Base-by-base conservation (phyloP, 164 flowering plant species). In the Nelumbo lutea region DNA sequence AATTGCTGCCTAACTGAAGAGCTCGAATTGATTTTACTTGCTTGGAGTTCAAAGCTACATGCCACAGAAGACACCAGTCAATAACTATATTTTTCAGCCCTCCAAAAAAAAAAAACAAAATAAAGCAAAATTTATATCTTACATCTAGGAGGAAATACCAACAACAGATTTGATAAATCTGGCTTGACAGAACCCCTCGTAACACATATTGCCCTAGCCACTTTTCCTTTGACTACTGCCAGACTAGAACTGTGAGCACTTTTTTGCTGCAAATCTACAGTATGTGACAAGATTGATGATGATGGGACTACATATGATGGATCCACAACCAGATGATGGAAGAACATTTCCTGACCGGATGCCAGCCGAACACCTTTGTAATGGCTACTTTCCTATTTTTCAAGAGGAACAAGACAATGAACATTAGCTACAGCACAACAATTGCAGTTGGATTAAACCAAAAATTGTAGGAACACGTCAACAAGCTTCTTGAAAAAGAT, bases 111-210 rank as follows among this genome's bases (percentile, higher is more conserved):
- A 42, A 61, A 61, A 1, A 53, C 11, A 56, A 9, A 50, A 59
- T n/a, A 58, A 7, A 39, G 14, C 9, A 6, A 38, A n/a, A 40
- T 42, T 53, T 3, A 64, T 27, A 65, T 65, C 91, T 83, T 83
- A 95, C 99, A 86, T 84, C 74, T 80, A 44, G 98, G 98, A 79
- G 98, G 98, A 79, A 80, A 87, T 48, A 90, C 79, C 44, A 85
- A 78, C 70, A 90, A 47, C 69, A 86, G 69, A 68, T 79, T 92
- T 44, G 87, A 81, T 46, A 79, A 65, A 62, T 84, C 90, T 56
- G 89, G 75, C 64, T 74, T 81, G 67, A 92, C 66, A 7, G 97
- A 86, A 72, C 71, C 66, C 41, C 80, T 79, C 61, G 81, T 74
- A 61, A 95, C 81, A 74, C 92, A 95, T 71, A 92, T 79, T 66